phyloP scores from a whole-genome alignment of 2,329 filamentous ascomycete genomes.

The Sarocladium oryzae region DNA sequence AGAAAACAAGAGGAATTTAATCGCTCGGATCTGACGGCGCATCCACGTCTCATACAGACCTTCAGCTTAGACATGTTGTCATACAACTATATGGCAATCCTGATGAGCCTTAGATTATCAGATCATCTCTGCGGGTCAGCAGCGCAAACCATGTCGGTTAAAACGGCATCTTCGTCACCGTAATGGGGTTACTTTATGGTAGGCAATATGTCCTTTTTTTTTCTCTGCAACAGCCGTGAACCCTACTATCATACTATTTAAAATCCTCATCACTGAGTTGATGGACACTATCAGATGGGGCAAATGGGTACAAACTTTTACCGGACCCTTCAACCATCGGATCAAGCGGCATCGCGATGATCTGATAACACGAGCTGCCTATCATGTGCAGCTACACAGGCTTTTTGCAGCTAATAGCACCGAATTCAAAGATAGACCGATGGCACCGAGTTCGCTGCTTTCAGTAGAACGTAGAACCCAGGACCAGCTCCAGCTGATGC shows the following conservation, averaged over 20 bases:
- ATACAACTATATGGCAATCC: background rate
- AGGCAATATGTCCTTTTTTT: too few species aligned
- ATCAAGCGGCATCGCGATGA: slow-evolving; percentile 5
- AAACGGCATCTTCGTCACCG: background rate
- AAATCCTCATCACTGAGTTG: too few species aligned
- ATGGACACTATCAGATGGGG: slow-evolving; percentile 1
- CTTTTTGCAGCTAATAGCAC: background rate
- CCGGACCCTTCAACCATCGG: background rate
- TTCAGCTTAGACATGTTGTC: background rate
- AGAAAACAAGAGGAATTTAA: too few species aligned
- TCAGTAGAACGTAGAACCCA: too few species aligned
- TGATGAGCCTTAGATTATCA: background rate
- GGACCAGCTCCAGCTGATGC: too few species aligned
- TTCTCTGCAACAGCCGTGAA: background rate
- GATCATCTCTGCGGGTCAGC: background rate
- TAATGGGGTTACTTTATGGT: too few species aligned
- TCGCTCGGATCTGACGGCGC: background rate
- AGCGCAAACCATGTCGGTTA: background rate
- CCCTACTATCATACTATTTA: too few species aligned
- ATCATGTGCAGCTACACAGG: background rate
- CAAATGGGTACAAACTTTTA: background rate
- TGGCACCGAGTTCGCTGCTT: too few species aligned
- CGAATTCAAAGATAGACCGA: too few species aligned
- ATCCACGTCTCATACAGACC: background rate
- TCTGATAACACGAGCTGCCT: background rate